phyloP scores from a whole-genome alignment of 495 filamentous ascomycete genomes.

The Physcia stellaris region DNA sequence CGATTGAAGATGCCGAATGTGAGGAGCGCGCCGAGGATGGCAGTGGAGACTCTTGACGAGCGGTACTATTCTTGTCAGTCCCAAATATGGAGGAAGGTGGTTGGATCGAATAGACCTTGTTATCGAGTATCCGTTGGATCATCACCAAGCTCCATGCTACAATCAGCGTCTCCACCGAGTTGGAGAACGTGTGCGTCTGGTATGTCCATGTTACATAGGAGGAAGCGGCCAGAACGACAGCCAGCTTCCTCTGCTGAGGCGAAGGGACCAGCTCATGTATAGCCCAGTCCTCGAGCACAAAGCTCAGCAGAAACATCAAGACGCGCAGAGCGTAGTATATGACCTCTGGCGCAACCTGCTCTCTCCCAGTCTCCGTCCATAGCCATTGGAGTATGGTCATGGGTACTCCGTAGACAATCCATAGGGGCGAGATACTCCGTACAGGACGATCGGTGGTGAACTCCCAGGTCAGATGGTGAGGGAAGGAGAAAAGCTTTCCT shows the following conservation, averaged over 20 bases:
- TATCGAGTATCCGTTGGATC: slow-evolving; percentile 66
- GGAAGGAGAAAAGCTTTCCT: slow-evolving; percentile 86
- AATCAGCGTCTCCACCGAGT: slow-evolving; percentile 83
- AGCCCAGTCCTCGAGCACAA: slow-evolving; percentile 95
- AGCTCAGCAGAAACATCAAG: slow-evolving; percentile 85
- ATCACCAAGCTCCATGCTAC: slow-evolving; percentile 87
- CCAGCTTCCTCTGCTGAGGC: slow-evolving; percentile 53
- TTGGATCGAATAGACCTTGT: slow-evolving; percentile 41
- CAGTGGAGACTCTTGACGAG: slow-evolving; percentile 59
- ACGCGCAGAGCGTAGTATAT: slow-evolving; percentile 80
- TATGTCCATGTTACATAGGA: slow-evolving; percentile 98
- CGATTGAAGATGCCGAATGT: slow-evolving; percentile 87
- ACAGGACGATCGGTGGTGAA: slow-evolving; percentile 77
- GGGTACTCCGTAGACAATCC: slow-evolving; percentile 82
- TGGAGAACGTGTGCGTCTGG: slow-evolving; percentile 98
- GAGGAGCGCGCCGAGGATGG: slow-evolving; percentile 61
- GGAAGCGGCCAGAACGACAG: slow-evolving; percentile 72
- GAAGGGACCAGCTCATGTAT: slow-evolving; percentile 77
- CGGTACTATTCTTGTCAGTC: slow-evolving; percentile 35
- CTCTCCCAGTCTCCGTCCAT: slow-evolving; percentile 46
- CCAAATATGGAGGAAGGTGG: background rate
- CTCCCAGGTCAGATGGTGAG: slow-evolving; percentile 81
- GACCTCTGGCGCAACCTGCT: slow-evolving; percentile 40
- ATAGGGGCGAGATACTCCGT: slow-evolving; percentile 91
- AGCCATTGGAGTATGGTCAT: slow-evolving; percentile 86